Percentiles rank a stretch among this genome's conserved stretches.
Conservation (phyloP, 108 stramenopile genomes). For the Bacterosira constricta region DNA sequence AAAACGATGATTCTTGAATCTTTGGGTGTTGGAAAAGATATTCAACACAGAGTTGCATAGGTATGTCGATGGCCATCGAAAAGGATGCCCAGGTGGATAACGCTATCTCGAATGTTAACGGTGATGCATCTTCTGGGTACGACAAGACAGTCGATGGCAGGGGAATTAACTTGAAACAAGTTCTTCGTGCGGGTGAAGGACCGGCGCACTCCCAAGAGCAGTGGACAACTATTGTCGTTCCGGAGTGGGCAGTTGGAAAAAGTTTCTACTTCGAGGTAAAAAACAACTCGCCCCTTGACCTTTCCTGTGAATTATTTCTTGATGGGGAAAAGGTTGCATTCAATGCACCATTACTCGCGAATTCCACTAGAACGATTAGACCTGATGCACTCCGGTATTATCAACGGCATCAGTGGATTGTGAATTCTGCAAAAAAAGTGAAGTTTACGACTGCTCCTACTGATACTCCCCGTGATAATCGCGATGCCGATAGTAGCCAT, state of each 20-base stretch:
- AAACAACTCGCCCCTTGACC: slow-evolving; percentile 25
- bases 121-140: neutral
- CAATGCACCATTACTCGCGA: slow-evolving; percentile 30
- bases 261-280: slow-evolving; percentile 38
- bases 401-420: slow-evolving; percentile 36
- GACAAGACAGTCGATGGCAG: slow-evolving; percentile 15
- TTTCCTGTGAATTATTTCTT: slow-evolving; percentile 39
- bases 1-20: slow-evolving; percentile 14
- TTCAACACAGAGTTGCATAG: slow-evolving; percentile 17
- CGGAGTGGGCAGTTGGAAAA: slow-evolving; percentile 31
- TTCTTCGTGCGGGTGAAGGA: slow-evolving; percentile 39
- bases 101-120: neutral
- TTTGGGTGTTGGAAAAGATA: slow-evolving; percentile 12
- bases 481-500: neutral
- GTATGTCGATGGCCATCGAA: slow-evolving; percentile 28
- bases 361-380: slow-evolving; percentile 21
- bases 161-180: slow-evolving; percentile 13
- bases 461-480: neutral
- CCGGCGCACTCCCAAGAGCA: slow-evolving; percentile 33
- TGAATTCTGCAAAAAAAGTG: slow-evolving; percentile 23
- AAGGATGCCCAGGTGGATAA: neutral
- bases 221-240: slow-evolving; percentile 44
- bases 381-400: slow-evolving; percentile 36
- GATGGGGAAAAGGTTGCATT: slow-evolving; percentile 40
- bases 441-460: slow-evolving; percentile 8